These are phyloP conservation scores for Podospora didyma DNA, from an alignment of 495 filamentous ascomycete genomes.

Conservation along the genomic window DNA sequence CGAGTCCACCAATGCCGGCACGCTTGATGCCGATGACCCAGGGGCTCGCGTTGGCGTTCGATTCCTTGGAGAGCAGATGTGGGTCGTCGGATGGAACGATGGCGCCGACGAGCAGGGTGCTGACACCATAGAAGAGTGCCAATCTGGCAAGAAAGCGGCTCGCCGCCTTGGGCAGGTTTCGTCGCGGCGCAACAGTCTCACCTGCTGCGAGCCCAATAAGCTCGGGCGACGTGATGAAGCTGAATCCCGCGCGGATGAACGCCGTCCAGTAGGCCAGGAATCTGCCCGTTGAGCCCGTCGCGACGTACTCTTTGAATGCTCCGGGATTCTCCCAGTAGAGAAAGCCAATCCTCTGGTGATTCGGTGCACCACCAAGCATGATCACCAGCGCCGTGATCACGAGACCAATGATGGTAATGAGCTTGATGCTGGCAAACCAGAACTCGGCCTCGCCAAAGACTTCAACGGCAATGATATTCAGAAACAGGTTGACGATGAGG, in stretches of 20 bases:
- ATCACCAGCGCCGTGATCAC: conserved; percentile 71
- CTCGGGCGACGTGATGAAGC: conserved; percentile 47
- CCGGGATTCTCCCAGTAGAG: conserved; percentile 69
- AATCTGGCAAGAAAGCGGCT: conserved; percentile 67
- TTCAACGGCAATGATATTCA: conserved; percentile 47
- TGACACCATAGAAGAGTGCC: conserved; percentile 68
- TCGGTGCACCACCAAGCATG: conserved; percentile 60
- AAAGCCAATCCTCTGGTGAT: conserved; percentile 57
- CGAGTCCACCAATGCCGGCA: conserved; percentile 40
- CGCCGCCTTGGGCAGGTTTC: conserved; percentile 70
- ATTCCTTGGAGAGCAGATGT: conserved; percentile 46
- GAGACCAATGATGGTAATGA: conserved; percentile 65
- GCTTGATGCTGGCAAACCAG: conserved; percentile 62
- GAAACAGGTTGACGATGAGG: conserved; percentile 36
- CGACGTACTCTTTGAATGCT: conserved; percentile 59
- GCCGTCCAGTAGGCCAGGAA: conserved; percentile 47
- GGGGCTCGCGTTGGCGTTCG: conserved; percentile 62
- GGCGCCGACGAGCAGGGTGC: conserved; percentile 66
- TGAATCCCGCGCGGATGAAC: conserved; percentile 44
- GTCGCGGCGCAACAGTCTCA: conserved; percentile 72
- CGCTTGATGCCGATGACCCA: conserved; percentile 48
- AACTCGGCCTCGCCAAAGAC: conserved; percentile 63
- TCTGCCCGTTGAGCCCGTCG: conserved; percentile 43
- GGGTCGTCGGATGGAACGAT: conserved; percentile 56
- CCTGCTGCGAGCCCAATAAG: conserved; percentile 63